Base-by-base conservation (phyloP, 306 rosid genomes). In the Urtica urens region DNA sequence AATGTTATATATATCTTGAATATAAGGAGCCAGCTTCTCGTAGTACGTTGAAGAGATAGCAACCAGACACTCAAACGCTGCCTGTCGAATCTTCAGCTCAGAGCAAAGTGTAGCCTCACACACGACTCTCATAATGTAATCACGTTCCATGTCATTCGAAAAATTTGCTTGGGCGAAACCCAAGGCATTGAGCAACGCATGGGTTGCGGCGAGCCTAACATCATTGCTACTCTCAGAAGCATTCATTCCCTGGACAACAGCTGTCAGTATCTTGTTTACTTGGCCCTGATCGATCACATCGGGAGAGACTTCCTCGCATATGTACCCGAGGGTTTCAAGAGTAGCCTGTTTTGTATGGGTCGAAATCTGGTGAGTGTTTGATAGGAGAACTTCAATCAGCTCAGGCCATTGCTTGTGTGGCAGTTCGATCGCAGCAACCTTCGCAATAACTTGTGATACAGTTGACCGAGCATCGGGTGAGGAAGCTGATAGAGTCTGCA, bases 321-420 rank as follows among this genome's bases (percentile, higher is more conserved):
- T 71, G 73, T 87, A 87, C 38, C 96, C 96, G 71, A 87, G 93
- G 46, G 94, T 78, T 63, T 87, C 96, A 46, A 87, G 90, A 35
- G 93, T 83, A 35, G 96, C 93, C 68, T 87, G 96, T 60, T 75
- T 83, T 4, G 90, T 75, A 57, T 73, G 79, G 22, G 81, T 70
- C 10, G 87, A 86, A 64, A 75, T 87, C 59, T 83, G 96, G 31
- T 76, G 83, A 50, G 63, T 67, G 54, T 73, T 87, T 12, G 87
- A 73, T 77, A 87, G 59, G 14, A 87, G 77, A 6, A 87, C 65
- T 48, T 65, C 94, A 20, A 87, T 67, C 72, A 87, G 66, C 43
- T 87, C 96, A 33, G 96, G 96, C 96, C 94, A 83, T 26, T 78
- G 87, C 63, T 78, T 83, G 50, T 83, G 86, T 10, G 96, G 96